Base-by-base conservation (phyloP, 1,139 yeast species). In the Kluyveromyces sp. region DNA sequence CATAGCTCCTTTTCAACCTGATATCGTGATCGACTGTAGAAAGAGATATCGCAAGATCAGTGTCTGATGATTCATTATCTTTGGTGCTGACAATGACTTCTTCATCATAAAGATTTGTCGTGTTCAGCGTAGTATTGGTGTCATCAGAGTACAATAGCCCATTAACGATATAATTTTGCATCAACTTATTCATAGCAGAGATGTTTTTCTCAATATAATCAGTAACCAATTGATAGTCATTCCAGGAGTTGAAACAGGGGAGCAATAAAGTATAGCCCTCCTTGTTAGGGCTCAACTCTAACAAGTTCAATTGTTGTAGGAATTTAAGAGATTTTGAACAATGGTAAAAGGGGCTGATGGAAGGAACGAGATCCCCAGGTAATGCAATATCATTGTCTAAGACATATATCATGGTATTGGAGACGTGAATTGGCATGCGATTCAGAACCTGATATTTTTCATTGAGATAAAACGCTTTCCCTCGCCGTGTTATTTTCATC, bases 201-300 rank as follows among this genome's bases (percentile, higher is more conserved):
- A 69, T 69, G 48, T 86, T 75, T 1, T 64, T 48, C 47, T 76
- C 71, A 35, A 92, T 61, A 57, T 81, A 83, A 36, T 74, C 74
- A 39, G 77, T 67, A 1, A 80, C 74, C 34, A 92, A 66, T 1
- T 82, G 88, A 29, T 82, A 68, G 3, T 67, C 62, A 16, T 73
- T 71, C 96, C 96, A 89, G 0, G 94, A 77, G 22, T 70, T 65
- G 20, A 85, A 80, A 48, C 92, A 81, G 0, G 97, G 98, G 33
- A 89, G 65, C 43, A 92, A 77, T 0, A 83, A 66, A 0, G 96
- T 78, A 66, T 85, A 86, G 0, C 95, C 94, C 17, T 64, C 53
- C 16, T 65, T 63, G 44, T 78, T 75, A 9, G 61, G 59, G 3
- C 68, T 63, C 22, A 77, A 66, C 42, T 71, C 68, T 20, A 75